Percentiles rank a stretch among this genome's conserved stretches.
phyloP scores from a whole-genome alignment of 1,284 basidiomycete genomes.

The Marasmius sp. region DNA sequence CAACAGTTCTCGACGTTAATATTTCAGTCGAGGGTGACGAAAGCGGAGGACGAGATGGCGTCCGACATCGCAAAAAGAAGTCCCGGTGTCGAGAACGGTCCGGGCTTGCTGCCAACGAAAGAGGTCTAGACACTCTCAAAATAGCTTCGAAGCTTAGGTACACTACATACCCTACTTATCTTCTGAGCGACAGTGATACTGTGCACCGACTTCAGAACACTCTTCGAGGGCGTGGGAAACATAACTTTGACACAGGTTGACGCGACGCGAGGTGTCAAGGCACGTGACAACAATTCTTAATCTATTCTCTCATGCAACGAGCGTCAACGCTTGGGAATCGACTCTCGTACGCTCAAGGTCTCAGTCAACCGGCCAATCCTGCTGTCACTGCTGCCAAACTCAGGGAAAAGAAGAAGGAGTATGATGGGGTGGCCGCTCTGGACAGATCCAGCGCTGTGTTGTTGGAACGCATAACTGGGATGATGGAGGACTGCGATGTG shows the following conservation, averaged over 20 bases:
- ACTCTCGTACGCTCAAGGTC: conserved; percentile 42
- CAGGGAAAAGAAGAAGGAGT: conserved; percentile 77
- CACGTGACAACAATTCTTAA: not conserved
- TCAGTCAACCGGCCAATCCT: conserved; percentile 39
- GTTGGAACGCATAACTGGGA: conserved; percentile 62
- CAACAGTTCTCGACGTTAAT: too few species aligned
- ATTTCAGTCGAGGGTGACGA: too few species aligned
- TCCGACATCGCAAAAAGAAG: too few species aligned
- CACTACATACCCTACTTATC: too few species aligned
- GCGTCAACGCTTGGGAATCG: conserved; percentile 54
- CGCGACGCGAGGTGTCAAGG: not conserved
- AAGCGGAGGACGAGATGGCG: too few species aligned
- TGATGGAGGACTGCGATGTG: conserved; percentile 69
- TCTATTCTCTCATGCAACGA: conserved; percentile 26
- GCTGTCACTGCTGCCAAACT: conserved; percentile 55
- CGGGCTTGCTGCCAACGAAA: too few species aligned
- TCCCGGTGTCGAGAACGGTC: too few species aligned
- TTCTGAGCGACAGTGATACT: too few species aligned
- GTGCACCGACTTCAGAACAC: too few species aligned
- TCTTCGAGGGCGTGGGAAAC: too few species aligned
- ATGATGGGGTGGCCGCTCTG: conserved; percentile 70
- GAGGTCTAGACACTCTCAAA: too few species aligned
- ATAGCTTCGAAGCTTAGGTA: too few species aligned
- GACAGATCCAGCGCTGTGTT: conserved; percentile 63
- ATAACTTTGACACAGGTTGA: not conserved